Evolutionary conservation across 371 early-diverging fungal genomes (phyloP).

Genomic region (Actinomortierella wolfii): DNA sequence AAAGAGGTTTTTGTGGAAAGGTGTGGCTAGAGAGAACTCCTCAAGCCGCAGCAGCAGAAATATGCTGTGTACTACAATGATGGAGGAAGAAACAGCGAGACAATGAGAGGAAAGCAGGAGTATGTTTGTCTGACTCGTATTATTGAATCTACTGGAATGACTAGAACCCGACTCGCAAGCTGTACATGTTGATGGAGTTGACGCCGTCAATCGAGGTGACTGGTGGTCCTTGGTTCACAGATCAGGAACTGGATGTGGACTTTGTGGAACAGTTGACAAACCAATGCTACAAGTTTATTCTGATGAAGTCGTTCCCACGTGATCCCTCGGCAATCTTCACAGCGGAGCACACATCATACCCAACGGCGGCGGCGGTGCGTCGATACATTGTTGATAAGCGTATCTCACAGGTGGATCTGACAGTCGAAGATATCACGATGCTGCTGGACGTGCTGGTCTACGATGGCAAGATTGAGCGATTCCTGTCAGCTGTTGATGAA

Average conservation of each 20-base stretch:
- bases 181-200: slow-evolving; percentile 92
- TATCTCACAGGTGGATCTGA: slow-evolving; percentile 77
- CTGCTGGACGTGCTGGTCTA: slow-evolving; percentile 88
- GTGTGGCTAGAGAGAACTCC: neutral
- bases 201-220: slow-evolving; percentile 93
- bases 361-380: slow-evolving; percentile 73
- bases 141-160: neutral
- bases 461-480: slow-evolving; percentile 85
- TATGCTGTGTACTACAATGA: too few relatives aligned
- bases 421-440: slow-evolving; percentile 75
- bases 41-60: too few relatives aligned
- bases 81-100: too few relatives aligned
- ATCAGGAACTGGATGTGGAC: slow-evolving; percentile 94
- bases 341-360: slow-evolving; percentile 66
- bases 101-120: neutral
- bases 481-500: slow-evolving; percentile 60
- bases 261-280: slow-evolving; percentile 88
- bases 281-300: slow-evolving; percentile 79
- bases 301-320: slow-evolving; percentile 72
- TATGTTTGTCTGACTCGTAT: neutral
- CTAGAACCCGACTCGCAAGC: slow-evolving; percentile 84
- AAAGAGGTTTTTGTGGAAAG: slow-evolving; percentile 4
- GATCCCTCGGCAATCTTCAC: slow-evolving; percentile 61
- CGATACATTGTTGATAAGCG: slow-evolving; percentile 72
- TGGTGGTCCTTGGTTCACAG: slow-evolving; percentile 98